phyloP scores from a whole-genome alignment of 345 rosid species.

The Populus simonii region DNA sequence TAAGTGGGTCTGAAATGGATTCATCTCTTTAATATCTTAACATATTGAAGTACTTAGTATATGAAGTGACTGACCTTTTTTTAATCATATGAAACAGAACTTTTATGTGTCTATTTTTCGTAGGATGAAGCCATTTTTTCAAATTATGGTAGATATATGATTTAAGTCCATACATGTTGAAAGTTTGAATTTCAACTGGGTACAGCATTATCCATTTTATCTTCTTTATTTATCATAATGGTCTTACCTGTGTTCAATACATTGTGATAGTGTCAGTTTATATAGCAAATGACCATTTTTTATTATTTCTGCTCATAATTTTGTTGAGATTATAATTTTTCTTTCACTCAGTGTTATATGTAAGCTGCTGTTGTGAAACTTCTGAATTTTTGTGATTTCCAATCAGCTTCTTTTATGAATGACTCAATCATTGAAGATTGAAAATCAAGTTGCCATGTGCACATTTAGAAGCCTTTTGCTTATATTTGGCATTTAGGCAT shows the following conservation, averaged over 20 bases:
- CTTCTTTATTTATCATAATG: not conserved
- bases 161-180: not conserved
- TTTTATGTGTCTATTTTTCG: not conserved
- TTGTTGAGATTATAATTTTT: not conserved
- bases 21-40: conserved; percentile 5
- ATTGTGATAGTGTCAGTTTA: not conserved
- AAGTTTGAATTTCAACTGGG: not conserved
- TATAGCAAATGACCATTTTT: not conserved
- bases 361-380: too few relatives aligned
- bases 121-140: not conserved
- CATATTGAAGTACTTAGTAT: not conserved
- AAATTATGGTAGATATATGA: not conserved
- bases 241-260: too few relatives aligned
- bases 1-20: conserved; percentile 36
- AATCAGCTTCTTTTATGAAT: not conserved
- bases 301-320: not conserved
- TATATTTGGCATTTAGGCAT: not conserved
- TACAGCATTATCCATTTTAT: not conserved
- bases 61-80: not conserved
- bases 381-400: not conserved
- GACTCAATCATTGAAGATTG: not conserved
- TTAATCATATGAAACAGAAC: not conserved
- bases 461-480: not conserved
- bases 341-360: not conserved
- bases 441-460: not conserved